These are phyloP conservation scores for Citrullus colocynthis DNA, from an alignment of 306 rosid species.

Conservation along the genomic window DNA sequence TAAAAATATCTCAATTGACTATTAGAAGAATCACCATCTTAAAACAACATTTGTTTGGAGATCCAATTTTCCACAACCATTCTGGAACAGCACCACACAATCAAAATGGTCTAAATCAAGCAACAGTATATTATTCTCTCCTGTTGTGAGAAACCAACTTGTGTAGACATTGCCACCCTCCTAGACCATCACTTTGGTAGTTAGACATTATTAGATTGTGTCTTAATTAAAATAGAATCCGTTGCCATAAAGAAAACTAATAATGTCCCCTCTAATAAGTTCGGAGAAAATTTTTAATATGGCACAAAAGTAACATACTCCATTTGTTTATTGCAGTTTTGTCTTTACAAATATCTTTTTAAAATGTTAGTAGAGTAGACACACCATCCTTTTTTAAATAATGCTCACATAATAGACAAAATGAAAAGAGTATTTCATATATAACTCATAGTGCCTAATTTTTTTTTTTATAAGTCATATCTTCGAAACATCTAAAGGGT, in stretches of 20 bases:
- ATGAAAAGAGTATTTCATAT: too few species aligned
- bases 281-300: neutral
- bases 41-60: neutral
- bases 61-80: neutral
- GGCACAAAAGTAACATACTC: neutral
- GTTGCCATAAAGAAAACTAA: neutral
- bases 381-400: too few species aligned
- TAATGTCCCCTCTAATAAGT: neutral
- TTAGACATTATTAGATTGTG: neutral
- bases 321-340: too few species aligned
- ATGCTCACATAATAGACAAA: too few species aligned
- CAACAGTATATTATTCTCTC: neutral
- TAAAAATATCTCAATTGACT: neutral
- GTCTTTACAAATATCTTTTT: too few species aligned
- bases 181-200: neutral
- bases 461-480: too few species aligned
- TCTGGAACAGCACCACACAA: neutral
- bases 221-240: neutral
- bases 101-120: conserved; percentile 1
- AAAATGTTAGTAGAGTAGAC: too few species aligned
- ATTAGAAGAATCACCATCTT: neutral
- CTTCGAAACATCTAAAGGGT: too few species aligned
- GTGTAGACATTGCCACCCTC: neutral
- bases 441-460: too few species aligned
- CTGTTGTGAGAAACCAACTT: neutral